Conservation (phyloP, 371 early-diverging fungal species). For the Syncephalastrum sp. region DNA sequence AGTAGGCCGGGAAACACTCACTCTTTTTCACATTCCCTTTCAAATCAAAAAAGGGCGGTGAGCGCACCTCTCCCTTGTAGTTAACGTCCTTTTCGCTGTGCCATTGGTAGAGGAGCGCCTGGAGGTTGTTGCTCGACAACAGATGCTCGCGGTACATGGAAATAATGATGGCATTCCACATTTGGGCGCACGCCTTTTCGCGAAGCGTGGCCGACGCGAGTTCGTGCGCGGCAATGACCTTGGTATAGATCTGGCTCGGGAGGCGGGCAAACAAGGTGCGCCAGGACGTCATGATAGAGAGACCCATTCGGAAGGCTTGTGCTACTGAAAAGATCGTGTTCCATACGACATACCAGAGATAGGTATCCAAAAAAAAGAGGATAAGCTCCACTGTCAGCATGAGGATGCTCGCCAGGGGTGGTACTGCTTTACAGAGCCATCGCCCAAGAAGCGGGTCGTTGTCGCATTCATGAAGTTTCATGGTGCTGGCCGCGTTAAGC, state of each 20-base stretch:
- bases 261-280: constrained; percentile 75
- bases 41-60: constrained; percentile 78
- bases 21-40: constrained; percentile 54
- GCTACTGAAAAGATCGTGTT: constrained; percentile 78
- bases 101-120: constrained; percentile 71
- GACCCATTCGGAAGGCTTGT: constrained; percentile 75
- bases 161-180: constrained; percentile 89
- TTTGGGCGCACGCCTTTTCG: constrained; percentile 77
- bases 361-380: constrained; percentile 87
- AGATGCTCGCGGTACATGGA: constrained; percentile 87
- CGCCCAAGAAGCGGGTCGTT: constrained; percentile 45
- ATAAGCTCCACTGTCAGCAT: constrained; percentile 75
- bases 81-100: constrained; percentile 17
- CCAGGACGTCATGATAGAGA: constrained; percentile 88
- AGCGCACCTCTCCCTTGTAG: constrained; percentile 43
- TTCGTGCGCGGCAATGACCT: constrained; percentile 67
- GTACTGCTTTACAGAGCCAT: constrained; percentile 62
- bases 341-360: constrained; percentile 91
- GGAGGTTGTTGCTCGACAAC: constrained; percentile 73
- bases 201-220: constrained; percentile 69
- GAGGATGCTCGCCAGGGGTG: constrained; percentile 63
- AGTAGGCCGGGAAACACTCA: constrained; percentile 71
- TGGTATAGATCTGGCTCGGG: constrained; percentile 77
- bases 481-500: constrained; percentile 57
- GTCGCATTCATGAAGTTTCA: constrained; percentile 55